Evolutionary conservation across 345 rosid genomes (phyloP).

Genomic region (Sonneratia alba): DNA sequence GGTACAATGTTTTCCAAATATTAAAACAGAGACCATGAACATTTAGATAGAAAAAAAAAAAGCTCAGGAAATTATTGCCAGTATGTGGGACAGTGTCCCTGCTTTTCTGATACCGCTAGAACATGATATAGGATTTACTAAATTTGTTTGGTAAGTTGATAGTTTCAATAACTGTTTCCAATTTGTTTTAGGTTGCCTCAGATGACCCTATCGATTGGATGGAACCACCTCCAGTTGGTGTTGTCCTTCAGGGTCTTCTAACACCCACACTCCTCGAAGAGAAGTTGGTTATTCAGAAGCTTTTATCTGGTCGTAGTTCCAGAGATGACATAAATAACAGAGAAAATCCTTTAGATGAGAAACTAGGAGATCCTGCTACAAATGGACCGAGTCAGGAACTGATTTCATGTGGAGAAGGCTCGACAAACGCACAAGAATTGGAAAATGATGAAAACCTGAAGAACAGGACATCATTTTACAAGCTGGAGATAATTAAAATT

Average conservation of each 20-base stretch:
- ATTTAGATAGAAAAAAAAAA: background rate
- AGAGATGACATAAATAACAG: slow-evolving; percentile 20
- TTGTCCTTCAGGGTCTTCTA: slow-evolving; percentile 74
- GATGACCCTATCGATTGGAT: slow-evolving; percentile 79
- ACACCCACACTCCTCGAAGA: slow-evolving; percentile 70
- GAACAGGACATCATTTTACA: slow-evolving; percentile 59
- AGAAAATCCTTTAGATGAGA: slow-evolving; percentile 25
- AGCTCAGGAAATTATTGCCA: background rate
- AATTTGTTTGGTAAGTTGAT: background rate
- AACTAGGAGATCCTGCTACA: slow-evolving; percentile 26
- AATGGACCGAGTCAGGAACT: slow-evolving; percentile 31
- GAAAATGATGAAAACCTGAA: slow-evolving; percentile 27
- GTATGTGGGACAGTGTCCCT: background rate
- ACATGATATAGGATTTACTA: background rate
- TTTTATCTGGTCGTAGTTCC: slow-evolving; percentile 30
- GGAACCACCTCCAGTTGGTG: slow-evolving; percentile 82
- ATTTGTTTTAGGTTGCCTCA: slow-evolving; percentile 49
- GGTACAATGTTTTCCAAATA: slow-evolving; percentile 24
- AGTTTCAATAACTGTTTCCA: slow-evolving; percentile 1
- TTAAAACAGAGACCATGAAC: background rate
- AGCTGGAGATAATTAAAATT: slow-evolving; percentile 71
- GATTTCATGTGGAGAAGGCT: slow-evolving; percentile 24
- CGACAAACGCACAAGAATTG: slow-evolving; percentile 24
- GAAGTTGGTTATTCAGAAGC: slow-evolving; percentile 58
- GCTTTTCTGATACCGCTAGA: background rate